Evolutionary conservation across 2,329 filamentous ascomycete genomes (phyloP), one percentile per base, ranked within the genome.

Genomic region (Colletotrichum filicis): DNA sequence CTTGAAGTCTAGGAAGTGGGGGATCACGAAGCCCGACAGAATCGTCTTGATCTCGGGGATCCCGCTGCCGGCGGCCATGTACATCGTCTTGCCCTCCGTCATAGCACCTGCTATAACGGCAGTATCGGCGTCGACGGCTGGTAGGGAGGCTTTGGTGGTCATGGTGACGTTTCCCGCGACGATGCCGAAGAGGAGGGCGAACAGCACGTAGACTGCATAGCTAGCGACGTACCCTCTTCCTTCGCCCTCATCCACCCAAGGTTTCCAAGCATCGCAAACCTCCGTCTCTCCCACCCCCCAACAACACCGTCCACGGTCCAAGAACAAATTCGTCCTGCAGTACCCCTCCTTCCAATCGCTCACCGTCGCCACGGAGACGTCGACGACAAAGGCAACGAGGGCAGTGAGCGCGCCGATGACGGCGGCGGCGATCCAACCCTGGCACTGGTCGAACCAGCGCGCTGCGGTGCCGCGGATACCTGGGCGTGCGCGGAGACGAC

Each of bases 21-120:
- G 88, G 57, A 91, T 90, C 16, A 88, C 87, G 78, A 91, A 91
- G n/a, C 89, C 89, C 4, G 87, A 89, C 2, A 91, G 79, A 52
- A 91, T 88, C 1, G 88, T 90, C 78, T 91, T 91, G 81, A 91
- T 90, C 79, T 91, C 89, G 0, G 89, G 89, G 42, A 91, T 91
- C 0, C 89, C 89, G 71, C 84, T 87, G 6, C 89, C 89, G 42
- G 88, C 86, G 4, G 88, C 88, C 86, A 90, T 88, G 76, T 89
- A 91, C 83, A 90, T 89, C 4, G 79, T 82, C 77, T 90, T 91
- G 0, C 85, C 86, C 1, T 60, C 61, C 3, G 11, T 26, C 49
- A 55, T 16, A 7, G 30, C 63, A 9, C 49, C 52, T 14, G 22
- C 2, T 9, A 19, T 24, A 28, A 11, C 68, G 2, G 69, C 74